Conservation (phyloP, 169 alveolate genomes). For the Cryptosporidium sp. region DNA sequence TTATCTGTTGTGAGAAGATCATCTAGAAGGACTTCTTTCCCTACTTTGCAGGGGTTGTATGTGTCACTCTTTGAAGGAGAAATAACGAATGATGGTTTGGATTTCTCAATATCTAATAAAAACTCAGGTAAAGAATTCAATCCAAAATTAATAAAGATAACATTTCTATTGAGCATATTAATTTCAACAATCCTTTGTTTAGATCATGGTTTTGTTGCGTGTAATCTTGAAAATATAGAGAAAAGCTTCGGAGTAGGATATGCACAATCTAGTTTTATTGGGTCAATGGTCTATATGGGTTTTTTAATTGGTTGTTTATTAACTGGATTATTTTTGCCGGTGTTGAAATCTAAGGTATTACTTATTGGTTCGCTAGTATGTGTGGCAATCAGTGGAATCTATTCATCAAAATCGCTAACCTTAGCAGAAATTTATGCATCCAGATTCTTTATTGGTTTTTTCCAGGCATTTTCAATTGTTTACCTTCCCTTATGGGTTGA, state of each 20-base stretch:
- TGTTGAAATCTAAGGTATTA: conserved; percentile 45
- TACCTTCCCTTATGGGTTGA: conserved; percentile 74
- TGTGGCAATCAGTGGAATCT: conserved; percentile 14
- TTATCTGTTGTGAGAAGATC: conserved; percentile 64
- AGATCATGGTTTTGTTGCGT: conserved; percentile 71
- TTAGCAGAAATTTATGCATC: conserved; percentile 65
- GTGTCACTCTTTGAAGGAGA: conserved; percentile 60
- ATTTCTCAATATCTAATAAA: neutral
- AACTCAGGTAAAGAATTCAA: neutral
- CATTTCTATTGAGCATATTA: conserved; percentile 11
- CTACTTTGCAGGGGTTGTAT: conserved; percentile 72
- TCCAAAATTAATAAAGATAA: conserved; percentile 16
- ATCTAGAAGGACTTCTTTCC: conserved; percentile 71
- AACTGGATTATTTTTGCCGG: conserved; percentile 67
- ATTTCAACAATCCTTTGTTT: conserved; percentile 57
- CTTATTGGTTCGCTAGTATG: conserved; percentile 16
- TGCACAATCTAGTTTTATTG: conserved; percentile 71
- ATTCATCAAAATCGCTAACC: conserved; percentile 36
- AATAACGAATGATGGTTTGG: conserved; percentile 31
- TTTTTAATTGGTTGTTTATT: conserved; percentile 57
- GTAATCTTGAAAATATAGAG: conserved; percentile 56
- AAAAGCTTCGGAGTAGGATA: conserved; percentile 62
- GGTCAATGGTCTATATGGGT: conserved; percentile 73
- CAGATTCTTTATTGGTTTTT: conserved; percentile 68
- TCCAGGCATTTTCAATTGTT: conserved; percentile 55